Conservation (phyloP, 1,139 yeast genomes). For the Diutina neorugosa region DNA sequence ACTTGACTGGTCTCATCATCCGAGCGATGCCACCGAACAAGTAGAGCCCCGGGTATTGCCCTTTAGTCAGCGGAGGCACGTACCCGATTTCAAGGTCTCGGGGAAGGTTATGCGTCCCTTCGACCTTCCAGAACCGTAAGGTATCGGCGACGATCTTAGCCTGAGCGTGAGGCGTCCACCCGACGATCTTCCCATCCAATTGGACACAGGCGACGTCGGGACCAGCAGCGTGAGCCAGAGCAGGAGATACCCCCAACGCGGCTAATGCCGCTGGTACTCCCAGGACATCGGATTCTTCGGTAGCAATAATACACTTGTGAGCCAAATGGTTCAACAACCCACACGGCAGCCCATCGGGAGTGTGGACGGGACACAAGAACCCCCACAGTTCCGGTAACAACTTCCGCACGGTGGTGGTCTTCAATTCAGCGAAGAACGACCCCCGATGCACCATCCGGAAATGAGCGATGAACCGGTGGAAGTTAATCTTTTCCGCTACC, state of each 20-base stretch:
- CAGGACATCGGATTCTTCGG: conserved; percentile 64
- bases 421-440: conserved; percentile 94
- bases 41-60: conserved; percentile 95
- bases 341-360: conserved; percentile 99
- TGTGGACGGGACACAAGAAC: conserved; percentile 95
- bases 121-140: conserved; percentile 85
- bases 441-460: conserved; percentile 99
- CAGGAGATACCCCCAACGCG: conserved; percentile 72
- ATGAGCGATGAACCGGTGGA: conserved; percentile 92
- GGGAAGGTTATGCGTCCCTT: conserved; percentile 68
- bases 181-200: conserved; percentile 83
- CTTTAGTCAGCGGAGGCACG: conserved; percentile 88
- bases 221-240: conserved; percentile 74
- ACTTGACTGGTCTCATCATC: conserved; percentile 93
- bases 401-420: conserved; percentile 95
- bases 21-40: conserved; percentile 86
- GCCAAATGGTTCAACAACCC: conserved; percentile 95
- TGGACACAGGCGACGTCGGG: conserved; percentile 84
- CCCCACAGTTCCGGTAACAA: conserved; percentile 98
- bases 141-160: conserved; percentile 84
- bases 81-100: conserved; percentile 83
- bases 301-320: conserved; percentile 83
- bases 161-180: conserved; percentile 89
- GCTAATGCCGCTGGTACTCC: conserved; percentile 55
- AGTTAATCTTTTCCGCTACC: conserved; percentile 96